Conservation (phyloP, 2,329 filamentous ascomycete genomes). For the Blumeriella jaapii region DNA sequence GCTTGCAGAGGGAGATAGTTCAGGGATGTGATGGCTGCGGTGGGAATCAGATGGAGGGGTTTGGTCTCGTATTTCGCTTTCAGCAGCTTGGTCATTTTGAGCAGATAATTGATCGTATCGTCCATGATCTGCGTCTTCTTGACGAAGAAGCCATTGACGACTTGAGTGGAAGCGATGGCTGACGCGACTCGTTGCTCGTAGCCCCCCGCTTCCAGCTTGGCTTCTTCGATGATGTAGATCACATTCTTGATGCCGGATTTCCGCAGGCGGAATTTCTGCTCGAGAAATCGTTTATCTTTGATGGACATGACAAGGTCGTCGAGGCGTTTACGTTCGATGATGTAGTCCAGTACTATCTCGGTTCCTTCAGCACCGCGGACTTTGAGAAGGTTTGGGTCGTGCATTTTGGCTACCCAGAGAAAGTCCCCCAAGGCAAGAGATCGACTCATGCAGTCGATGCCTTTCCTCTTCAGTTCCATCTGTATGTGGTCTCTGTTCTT, state of each 20-base stretch:
- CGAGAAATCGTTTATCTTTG: conserved; percentile 71
- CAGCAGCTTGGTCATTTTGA: conserved; percentile 58
- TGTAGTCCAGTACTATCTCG: conserved; percentile 68
- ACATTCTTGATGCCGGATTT: conserved; percentile 65
- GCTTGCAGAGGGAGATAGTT: conserved; percentile 55
- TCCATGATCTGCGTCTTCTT: conserved; percentile 67
- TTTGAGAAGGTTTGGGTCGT: conserved; percentile 44
- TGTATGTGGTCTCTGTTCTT: conserved; percentile 69
- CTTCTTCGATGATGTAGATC: conserved; percentile 66
- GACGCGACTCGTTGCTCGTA: conserved; percentile 59
- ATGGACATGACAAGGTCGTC: conserved; percentile 73
- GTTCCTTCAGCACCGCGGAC: conserved; percentile 49
- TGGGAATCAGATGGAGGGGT: conserved; percentile 53
- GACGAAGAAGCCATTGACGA: conserved; percentile 68
- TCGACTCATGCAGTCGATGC: conserved; percentile 54
- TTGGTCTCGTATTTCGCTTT: conserved; percentile 51
- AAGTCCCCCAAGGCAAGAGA: conserved; percentile 63
- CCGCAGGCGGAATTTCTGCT: conserved; percentile 71
- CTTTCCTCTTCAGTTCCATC: conserved; percentile 55
- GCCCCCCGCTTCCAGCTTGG: conserved; percentile 44
- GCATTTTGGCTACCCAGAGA: conserved; percentile 67
- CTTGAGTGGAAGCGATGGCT: conserved; percentile 65
- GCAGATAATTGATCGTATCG: conserved; percentile 66
- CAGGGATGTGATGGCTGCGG: conserved; percentile 45
- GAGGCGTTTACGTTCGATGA: conserved; percentile 69